phyloP scores from a whole-genome alignment of 352 stramenopile genomes.

The Elongisporangium anandrum region DNA sequence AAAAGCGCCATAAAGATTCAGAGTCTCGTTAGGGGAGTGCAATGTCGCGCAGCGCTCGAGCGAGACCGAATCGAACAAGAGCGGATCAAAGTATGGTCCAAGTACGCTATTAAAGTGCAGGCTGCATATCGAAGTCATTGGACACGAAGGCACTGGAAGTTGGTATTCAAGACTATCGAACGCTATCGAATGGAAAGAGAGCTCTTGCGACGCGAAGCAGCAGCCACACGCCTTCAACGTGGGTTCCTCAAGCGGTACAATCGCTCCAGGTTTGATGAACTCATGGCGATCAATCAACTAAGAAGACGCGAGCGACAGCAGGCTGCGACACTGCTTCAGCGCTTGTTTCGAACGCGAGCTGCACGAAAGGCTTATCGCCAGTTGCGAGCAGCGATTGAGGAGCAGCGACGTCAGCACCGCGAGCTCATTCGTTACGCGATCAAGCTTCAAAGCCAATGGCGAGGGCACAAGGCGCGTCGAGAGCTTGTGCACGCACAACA shows the following conservation, averaged over 20 bases:
- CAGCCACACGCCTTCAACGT: constrained; percentile 42
- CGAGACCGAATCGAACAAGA: constrained; percentile 21
- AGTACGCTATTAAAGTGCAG: constrained; percentile 48
- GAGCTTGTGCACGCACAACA: constrained; percentile 26
- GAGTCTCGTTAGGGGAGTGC: constrained; percentile 39
- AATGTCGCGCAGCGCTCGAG: constrained; percentile 33
- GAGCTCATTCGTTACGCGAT: constrained; percentile 37
- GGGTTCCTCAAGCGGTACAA: constrained; percentile 59
- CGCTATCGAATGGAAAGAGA: constrained; percentile 47
- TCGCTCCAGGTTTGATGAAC: constrained; percentile 62
- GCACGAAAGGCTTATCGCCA: constrained; percentile 47
- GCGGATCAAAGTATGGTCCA: constrained; percentile 30
- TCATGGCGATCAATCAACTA: constrained; percentile 63
- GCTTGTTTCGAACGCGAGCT: constrained; percentile 52
- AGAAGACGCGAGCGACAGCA: constrained; percentile 45
- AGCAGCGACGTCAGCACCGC: constrained; percentile 28
- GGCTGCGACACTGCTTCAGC: constrained; percentile 49
- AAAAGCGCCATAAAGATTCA: constrained; percentile 51
- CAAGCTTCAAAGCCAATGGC: constrained; percentile 65
- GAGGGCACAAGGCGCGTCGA: constrained; percentile 36
- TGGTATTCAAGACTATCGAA: constrained; percentile 63
- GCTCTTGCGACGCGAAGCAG: constrained; percentile 31
- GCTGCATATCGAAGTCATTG: constrained; percentile 59
- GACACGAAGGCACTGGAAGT: constrained; percentile 36
- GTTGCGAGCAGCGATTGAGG: constrained; percentile 37